Conservation (phyloP, 2,329 filamentous ascomycete genomes). For the Aureobasidium subglaciale region DNA sequence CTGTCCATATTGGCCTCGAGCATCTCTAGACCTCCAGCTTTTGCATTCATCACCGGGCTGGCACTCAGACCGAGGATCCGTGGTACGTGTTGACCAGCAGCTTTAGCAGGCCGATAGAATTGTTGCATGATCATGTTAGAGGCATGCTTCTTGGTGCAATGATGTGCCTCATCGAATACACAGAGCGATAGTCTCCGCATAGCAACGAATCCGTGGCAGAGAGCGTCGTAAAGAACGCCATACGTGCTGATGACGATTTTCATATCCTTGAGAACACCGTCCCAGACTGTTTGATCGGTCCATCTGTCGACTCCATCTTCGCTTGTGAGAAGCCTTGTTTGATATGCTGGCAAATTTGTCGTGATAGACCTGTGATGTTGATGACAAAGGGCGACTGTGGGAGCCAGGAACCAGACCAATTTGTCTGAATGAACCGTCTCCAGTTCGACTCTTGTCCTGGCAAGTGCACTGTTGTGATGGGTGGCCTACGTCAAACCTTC, state of each 20-base stretch:
- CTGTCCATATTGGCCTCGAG: constrained; percentile 67
- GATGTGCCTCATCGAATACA: constrained; percentile 82
- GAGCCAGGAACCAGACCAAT: constrained; percentile 42
- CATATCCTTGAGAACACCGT: constrained; percentile 55
- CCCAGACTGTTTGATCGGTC: constrained; percentile 61
- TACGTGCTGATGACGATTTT: constrained; percentile 72
- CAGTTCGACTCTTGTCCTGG: constrained; percentile 37
- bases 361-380: constrained; percentile 36
- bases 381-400: constrained; percentile 39
- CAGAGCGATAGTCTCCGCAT: constrained; percentile 59
- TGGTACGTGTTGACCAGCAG: constrained; percentile 42
- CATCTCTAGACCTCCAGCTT: constrained; percentile 46
- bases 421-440: constrained; percentile 32
- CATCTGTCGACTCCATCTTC: constrained; percentile 65
- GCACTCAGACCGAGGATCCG: constrained; percentile 73
- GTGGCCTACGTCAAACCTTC: neutral
- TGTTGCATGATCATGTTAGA: constrained; percentile 65
- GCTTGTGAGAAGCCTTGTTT: constrained; percentile 59
- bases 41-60: constrained; percentile 62
- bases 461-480: constrained; percentile 27
- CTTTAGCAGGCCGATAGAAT: constrained; percentile 53
- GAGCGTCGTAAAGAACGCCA: constrained; percentile 65
- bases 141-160: constrained; percentile 58
- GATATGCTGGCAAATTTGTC: constrained; percentile 39
- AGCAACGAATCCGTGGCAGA: constrained; percentile 65